Conservation (phyloP, 2,329 filamentous ascomycete species). For the Hypoxylon sp. region DNA sequence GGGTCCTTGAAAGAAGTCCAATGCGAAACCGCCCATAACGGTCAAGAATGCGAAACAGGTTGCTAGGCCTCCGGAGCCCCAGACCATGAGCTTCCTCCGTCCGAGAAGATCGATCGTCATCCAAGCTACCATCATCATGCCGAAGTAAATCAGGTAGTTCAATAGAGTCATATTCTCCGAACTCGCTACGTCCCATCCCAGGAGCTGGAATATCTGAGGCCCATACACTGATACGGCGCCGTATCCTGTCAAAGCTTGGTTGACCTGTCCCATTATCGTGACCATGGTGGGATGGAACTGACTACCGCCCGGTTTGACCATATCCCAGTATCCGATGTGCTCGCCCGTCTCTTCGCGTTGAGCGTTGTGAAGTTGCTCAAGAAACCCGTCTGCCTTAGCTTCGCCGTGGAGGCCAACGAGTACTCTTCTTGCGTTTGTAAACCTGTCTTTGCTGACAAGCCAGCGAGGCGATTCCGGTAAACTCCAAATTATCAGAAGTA, state of each 20-base stretch:
- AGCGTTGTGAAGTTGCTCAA: constrained; percentile 58
- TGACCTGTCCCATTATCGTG: constrained; percentile 69
- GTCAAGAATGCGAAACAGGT: constrained; percentile 59
- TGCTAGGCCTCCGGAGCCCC: constrained; percentile 58
- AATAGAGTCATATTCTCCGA: constrained; percentile 66
- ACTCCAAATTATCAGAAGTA: constrained; percentile 59
- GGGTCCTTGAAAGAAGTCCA: constrained; percentile 51
- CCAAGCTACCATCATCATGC: constrained; percentile 69
- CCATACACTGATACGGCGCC: constrained; percentile 69
- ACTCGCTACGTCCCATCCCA: constrained; percentile 59
- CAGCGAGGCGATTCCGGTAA: constrained; percentile 67
- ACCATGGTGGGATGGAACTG: constrained; percentile 69
- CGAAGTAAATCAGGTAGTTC: constrained; percentile 68
- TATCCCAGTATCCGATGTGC: constrained; percentile 61
- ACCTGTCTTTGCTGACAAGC: constrained; percentile 59
- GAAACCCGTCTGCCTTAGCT: constrained; percentile 55
- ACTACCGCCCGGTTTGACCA: constrained; percentile 61
- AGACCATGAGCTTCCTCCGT: constrained; percentile 60
- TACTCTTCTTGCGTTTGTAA: constrained; percentile 59
- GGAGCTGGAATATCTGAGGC: constrained; percentile 68
- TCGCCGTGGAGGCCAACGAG: constrained; percentile 59
- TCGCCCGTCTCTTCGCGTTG: constrained; percentile 59
- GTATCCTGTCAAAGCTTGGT: constrained; percentile 66
- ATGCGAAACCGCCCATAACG: constrained; percentile 58
- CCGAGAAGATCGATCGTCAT: constrained; percentile 64